Base-by-base conservation (phyloP, 1,284 basidiomycete species). In the Omphalotus olearius region DNA sequence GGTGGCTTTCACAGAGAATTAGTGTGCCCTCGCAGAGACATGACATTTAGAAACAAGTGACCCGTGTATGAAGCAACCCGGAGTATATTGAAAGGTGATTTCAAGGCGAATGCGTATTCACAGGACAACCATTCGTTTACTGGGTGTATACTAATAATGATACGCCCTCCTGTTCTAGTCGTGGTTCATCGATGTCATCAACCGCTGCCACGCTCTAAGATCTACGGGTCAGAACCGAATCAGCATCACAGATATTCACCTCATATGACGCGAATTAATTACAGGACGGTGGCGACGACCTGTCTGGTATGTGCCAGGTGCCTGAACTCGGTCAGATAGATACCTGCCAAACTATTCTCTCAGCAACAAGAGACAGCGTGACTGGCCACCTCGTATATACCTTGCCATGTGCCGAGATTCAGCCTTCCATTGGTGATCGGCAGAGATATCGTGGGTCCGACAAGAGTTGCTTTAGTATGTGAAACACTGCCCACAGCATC, bases 351-450 rank as follows among this genome's bases (percentile, higher is more conserved):
- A 52, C 28, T 33, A 33, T 33, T 33, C 30, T 33, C 30, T 33
- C 23, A 35, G 43, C 6, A 39, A 40, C 14, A 43, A 18, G n/a
- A 18, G 9, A 3, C n/a, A 38, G n/a, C 5, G 25, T 30, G 33
- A 20, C 18, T 23, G 23, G 23, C 23, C 23, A 23, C 23, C 23
- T 35, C 13, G 43, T 44, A 23, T 51, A 67, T 41, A 77, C 87
- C 91, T 77, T 96, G 93, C 93, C 93, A 97, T 16, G 91, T 95
- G 4, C 93, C 94, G 37, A 95, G 72, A 59, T 89, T 91, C 56
- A 96, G 71, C 43, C 77, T 75, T 2, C 88, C 91, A 54, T 89
- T 78, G 1, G 91, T 90, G 61, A 97, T 93, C 3, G 93, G 93
- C 25, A 96, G 75, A 11, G 86, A 85, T 59, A 96, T 77, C 1